Evolutionary conservation across 2,329 filamentous ascomycete species (phyloP).

Genomic region (Pseudogymnoascus sp.): DNA sequence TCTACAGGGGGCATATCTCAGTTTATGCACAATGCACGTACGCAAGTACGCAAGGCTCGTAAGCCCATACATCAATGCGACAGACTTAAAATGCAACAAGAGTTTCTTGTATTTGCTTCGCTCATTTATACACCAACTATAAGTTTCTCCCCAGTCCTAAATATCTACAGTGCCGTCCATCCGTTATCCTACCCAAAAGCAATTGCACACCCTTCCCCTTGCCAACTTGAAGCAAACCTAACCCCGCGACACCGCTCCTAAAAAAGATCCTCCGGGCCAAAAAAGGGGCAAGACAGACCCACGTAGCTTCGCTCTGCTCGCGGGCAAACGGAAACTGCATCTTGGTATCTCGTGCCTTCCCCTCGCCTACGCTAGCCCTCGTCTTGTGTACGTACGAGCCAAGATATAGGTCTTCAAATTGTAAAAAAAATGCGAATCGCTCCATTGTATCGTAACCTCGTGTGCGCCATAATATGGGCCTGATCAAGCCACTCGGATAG

Average conservation of each 20-base stretch:
- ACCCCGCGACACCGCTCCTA: not conserved
- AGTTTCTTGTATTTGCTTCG: slow-evolving; percentile 3
- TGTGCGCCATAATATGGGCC: not conserved
- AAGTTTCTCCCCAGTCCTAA: not conserved
- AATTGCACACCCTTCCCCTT: not conserved
- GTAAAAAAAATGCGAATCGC: not conserved
- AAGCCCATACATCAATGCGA: slow-evolving; percentile 5
- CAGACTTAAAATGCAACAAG: not conserved
- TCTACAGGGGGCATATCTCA: not conserved
- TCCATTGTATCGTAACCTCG: not conserved
- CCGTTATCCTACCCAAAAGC: not conserved
- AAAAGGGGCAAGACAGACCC: not conserved
- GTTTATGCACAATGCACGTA: not conserved
- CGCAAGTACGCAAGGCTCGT: not conserved
- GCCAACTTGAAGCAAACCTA: slow-evolving; percentile 1
- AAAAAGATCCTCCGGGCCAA: not conserved
- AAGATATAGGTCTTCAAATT: not conserved
- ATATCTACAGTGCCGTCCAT: slow-evolving; percentile 1
- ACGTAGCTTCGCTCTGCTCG: not conserved
- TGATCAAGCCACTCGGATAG: not conserved
- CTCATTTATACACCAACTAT: slow-evolving; percentile 3
- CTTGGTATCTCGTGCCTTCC: slow-evolving; percentile 1
- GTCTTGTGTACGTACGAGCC: not conserved
- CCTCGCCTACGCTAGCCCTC: not conserved
- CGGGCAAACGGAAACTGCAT: not conserved